Percentiles rank a stretch among this genome's conserved stretches.
Conservation (phyloP, 1,284 basidiomycete genomes). For the Inonotus hispidus region DNA sequence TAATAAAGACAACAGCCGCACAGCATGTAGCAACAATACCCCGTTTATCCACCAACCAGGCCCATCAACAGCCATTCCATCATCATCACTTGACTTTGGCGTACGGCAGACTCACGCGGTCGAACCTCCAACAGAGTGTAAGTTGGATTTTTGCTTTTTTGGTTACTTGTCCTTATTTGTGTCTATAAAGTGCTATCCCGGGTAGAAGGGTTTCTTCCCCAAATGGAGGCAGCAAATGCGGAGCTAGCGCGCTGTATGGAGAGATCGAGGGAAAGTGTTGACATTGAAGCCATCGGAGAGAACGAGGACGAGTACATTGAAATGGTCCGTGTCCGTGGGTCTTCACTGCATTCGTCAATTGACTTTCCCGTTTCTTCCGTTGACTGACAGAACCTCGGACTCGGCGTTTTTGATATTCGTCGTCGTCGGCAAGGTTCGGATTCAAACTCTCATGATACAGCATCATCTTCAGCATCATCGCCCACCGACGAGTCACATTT, state of each 20-base stretch:
- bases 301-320: constrained; percentile 19
- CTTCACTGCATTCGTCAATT: neutral
- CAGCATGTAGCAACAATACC: neutral
- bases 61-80: constrained; percentile 16
- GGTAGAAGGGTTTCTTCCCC: constrained; percentile 24
- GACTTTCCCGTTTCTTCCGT: neutral
- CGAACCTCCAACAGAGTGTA: constrained; percentile 18
- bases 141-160: neutral
- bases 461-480: neutral
- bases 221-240: constrained; percentile 24
- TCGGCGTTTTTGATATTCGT: constrained; percentile 24
- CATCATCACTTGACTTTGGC: constrained; percentile 18
- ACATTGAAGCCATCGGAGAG: constrained; percentile 22
- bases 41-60: neutral
- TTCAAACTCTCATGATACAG: neutral
- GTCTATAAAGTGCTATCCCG: constrained; percentile 21
- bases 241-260: constrained; percentile 16
- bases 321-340: constrained; percentile 18
- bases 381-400: constrained; percentile 21
- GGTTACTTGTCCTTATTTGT: neutral
- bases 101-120: constrained; percentile 12
- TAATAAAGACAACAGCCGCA: neutral
- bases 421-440: constrained; percentile 13
- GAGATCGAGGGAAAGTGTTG: constrained; percentile 20
- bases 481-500: constrained; percentile 5